Evolutionary conservation across 1,284 basidiomycete genomes (phyloP), one percentile per base, ranked within the genome.

Genomic region (Meira nashicola): DNA sequence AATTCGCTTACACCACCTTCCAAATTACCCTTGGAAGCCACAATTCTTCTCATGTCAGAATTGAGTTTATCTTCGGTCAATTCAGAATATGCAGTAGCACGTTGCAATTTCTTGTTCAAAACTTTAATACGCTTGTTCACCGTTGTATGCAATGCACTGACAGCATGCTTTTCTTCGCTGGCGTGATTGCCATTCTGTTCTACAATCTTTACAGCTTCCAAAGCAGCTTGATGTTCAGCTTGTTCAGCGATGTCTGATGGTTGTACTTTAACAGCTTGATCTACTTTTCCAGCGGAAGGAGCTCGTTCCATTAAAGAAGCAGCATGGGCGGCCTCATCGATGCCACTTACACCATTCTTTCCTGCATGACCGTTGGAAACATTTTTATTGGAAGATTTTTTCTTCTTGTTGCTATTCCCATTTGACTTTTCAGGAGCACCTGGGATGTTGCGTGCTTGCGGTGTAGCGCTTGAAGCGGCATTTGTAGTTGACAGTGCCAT

Each of bases 61-160:
- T 53, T 53, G 14, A 53, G 37, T 25, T 39, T 53, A 12, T 41
- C 50, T 25, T 39, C 38, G 2, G 23, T 33, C 28, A 41, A 19
- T 41, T 17, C 39, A n/a, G 23, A 17, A 23, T 53, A 53, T 33
- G 50, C 37, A 14, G 19, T 33, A 12, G 39, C 39, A 17, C 50
- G 50, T 38, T 53, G 50, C 28, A 53, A 25, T 25, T 53, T 53
- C 50, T 53, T 53, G 28, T n/a, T 23, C 2, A 53, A 25, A 12
- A 53, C 37, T 33, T 53, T 53, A 25, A 53, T 39, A 8, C 50
- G 37, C 28, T 53, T 53, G 17, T 17, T 33, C 12, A 53, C 21
- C 14, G 37, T 8, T 15, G 28, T 23, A 14, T 38, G 50, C 14
- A 53, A 33, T 15, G 50, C 14, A 25, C 50, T 53, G 6, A 33